Conservation (phyloP, 2,329 filamentous ascomycete species). For the Periconia sp. region DNA sequence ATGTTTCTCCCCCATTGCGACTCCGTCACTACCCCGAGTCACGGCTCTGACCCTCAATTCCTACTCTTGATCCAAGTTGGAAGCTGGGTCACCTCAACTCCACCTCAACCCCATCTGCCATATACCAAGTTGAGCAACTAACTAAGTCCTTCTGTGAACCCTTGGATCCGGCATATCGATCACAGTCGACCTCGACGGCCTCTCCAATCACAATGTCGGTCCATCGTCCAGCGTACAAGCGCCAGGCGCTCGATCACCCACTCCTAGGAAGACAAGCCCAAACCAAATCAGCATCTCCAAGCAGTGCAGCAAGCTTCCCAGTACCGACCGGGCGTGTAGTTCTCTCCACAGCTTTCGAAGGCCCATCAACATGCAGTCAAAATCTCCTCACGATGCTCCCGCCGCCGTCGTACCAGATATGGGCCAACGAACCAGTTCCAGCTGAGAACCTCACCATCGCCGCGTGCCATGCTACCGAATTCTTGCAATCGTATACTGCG, state of each 20-base stretch:
- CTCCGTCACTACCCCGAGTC: not conserved
- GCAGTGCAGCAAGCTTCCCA: not conserved
- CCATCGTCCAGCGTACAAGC: not conserved
- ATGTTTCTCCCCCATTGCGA: not conserved
- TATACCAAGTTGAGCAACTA: not conserved
- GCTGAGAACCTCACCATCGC: slow-evolving; percentile 17
- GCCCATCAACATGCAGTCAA: slow-evolving; percentile 23
- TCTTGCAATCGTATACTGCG: slow-evolving; percentile 22
- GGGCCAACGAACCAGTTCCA: slow-evolving; percentile 29
- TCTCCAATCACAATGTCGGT: not conserved
- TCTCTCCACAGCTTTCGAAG: slow-evolving; percentile 28
- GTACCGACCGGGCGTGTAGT: slow-evolving; percentile 17
- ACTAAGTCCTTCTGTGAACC: not conserved
- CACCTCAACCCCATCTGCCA: not conserved
- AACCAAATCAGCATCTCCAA: slow-evolving; percentile 1
- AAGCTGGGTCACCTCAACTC: too few species aligned
- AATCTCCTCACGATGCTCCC: slow-evolving; percentile 25
- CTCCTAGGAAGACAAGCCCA: not conserved
- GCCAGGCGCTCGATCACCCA: not conserved
- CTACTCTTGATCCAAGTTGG: too few species aligned
- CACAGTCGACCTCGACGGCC: not conserved
- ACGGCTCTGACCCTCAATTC: not conserved
- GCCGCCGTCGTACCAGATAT: slow-evolving; percentile 24
- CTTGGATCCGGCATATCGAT: too few species aligned
- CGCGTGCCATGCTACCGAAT: slow-evolving; percentile 28